A percentile compares a stretch with the other conserved stretches of the same genome.
Conservation (phyloP, 2,329 filamentous ascomycete genomes). For the Metarhizium brunneum region DNA sequence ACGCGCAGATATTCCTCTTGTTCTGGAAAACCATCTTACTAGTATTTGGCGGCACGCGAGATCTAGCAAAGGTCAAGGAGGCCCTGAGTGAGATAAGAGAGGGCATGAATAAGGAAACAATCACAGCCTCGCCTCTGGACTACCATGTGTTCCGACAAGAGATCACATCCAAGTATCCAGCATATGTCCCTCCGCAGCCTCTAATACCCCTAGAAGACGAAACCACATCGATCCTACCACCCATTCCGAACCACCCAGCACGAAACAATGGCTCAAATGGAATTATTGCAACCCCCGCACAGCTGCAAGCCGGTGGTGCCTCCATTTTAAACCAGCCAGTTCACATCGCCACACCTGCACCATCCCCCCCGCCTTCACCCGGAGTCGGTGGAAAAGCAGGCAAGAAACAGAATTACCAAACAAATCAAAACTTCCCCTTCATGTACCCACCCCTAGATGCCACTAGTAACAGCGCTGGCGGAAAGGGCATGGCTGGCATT, state of each 20-base stretch:
- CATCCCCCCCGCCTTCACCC: conserved; percentile 89
- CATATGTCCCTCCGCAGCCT: conserved; percentile 82
- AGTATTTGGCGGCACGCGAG: conserved; percentile 69
- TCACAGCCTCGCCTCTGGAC: conserved; percentile 88
- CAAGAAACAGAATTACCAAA: conserved; percentile 99
- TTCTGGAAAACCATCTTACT: conserved; percentile 90
- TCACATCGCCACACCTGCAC: conserved; percentile 95
- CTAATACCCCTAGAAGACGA: conserved; percentile 80
- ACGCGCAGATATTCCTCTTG: conserved; percentile 59
- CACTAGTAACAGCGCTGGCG: conserved; percentile 80
- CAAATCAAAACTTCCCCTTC: conserved; percentile 97
- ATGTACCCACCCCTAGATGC: conserved; percentile 90
- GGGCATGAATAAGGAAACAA: conserved; percentile 62
- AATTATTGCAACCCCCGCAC: conserved; percentile 47
- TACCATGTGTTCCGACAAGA: conserved; percentile 96
- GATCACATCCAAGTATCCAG: conserved; percentile 94
- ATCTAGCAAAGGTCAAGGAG: conserved; percentile 65
- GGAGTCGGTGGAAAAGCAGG: conserved; percentile 79
- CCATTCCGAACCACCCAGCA: conserved; percentile 65
- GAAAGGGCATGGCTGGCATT: conserved; percentile 73
- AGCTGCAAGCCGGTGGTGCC: conserved; percentile 46
- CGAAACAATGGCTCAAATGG: conserved; percentile 51
- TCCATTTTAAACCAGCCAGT: conserved; percentile 94
- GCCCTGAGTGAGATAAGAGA: conserved; percentile 53
- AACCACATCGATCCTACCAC: conserved; percentile 82